Evolutionary conservation across 495 filamentous ascomycete species (phyloP).

Genomic region (Entonaema liquescens): DNA sequence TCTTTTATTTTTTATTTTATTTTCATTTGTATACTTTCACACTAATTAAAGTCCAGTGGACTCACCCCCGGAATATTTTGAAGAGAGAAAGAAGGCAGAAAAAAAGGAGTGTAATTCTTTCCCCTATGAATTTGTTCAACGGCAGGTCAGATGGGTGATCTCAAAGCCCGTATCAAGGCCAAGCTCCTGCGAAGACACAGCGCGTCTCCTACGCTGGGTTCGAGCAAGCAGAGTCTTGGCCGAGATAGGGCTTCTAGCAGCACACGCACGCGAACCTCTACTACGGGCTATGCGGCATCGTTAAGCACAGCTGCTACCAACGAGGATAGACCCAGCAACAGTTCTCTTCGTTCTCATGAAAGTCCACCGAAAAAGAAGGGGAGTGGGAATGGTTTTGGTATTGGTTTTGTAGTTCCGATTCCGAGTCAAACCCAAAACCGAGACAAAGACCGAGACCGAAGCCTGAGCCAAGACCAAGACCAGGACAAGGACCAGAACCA

Average conservation of each 20-base stretch:
- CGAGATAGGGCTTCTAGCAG: slow-evolving; percentile 40
- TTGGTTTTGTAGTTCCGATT: neutral
- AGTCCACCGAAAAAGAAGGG: slow-evolving; percentile 5
- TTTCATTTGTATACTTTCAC: neutral
- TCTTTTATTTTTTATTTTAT: neutral
- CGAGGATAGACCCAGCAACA: slow-evolving; percentile 15
- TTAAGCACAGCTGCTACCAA: slow-evolving; percentile 30
- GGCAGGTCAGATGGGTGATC: slow-evolving; percentile 52
- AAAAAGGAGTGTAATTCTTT: neutral
- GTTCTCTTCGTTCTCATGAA: slow-evolving; percentile 4
- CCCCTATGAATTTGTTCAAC: slow-evolving; percentile 23
- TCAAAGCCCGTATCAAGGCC: slow-evolving; percentile 57
- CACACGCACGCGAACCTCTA: slow-evolving; percentile 38
- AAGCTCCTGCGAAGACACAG: slow-evolving; percentile 59
- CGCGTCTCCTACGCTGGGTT: slow-evolving; percentile 47
- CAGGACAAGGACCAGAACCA: neutral
- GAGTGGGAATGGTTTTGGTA: slow-evolving; percentile 1
- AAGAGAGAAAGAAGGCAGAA: neutral
- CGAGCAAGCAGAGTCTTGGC: slow-evolving; percentile 43
- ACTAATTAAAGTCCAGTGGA: neutral
- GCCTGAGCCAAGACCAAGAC: neutral
- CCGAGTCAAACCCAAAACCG: slow-evolving; percentile 11
- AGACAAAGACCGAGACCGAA: neutral
- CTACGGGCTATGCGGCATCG: slow-evolving; percentile 39
- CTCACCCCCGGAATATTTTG: neutral